Base-by-base conservation (phyloP, 2,329 filamentous ascomycete genomes). In the Ophiostoma triangulosporum region DNA sequence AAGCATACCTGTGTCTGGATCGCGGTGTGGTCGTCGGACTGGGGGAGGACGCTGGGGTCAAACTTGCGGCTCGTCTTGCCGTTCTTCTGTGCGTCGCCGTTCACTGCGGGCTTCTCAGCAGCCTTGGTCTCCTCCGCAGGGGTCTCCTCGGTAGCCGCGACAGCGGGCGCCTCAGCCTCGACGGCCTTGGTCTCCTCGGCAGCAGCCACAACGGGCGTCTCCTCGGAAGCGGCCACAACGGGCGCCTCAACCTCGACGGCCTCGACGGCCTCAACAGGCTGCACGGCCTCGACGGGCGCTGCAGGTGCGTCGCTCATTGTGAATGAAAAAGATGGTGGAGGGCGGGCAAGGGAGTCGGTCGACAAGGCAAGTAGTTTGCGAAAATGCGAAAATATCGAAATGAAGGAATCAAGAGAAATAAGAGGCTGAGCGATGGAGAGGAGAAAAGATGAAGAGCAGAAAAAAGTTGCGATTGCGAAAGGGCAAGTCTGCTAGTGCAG, bases 1-100 rank as follows among this genome's bases (percentile, higher is more conserved):
- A 50, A 33, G 15, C 24, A 65, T 73, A 87, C 86, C 76, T 94
- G 90, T 64, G 84, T 84, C 66, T 88, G 84, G 63, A 96, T 95
- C 69, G 85, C 79, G 24, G 74, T 75, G 1, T 86, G 86, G 67
- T 96, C 87, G 62, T 85, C 81, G 24, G 83, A 84, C 64, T 88
- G 83, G 52, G 81, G 72, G 59, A 80, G 77, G 33, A 73, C 67
- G 49, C 80, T 81, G 50, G 86, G 76, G 62, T 89, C 83, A 55
- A 83, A 87, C 68, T 86, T 88, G 67, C 75, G 74, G 60, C 84
- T 84, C 61, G 80, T 78, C 24, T 50, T 53, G 35, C 69, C 63
- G 57, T 66, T 69, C 32, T 66, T 72, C 26, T 31, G 73, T 55
- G 75, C 66, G 54, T 75, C 69, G 12, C 56, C 54, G 50, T 55